phyloP scores from a whole-genome alignment of 352 stramenopile genomes.

The Pythium rishiriense region DNA sequence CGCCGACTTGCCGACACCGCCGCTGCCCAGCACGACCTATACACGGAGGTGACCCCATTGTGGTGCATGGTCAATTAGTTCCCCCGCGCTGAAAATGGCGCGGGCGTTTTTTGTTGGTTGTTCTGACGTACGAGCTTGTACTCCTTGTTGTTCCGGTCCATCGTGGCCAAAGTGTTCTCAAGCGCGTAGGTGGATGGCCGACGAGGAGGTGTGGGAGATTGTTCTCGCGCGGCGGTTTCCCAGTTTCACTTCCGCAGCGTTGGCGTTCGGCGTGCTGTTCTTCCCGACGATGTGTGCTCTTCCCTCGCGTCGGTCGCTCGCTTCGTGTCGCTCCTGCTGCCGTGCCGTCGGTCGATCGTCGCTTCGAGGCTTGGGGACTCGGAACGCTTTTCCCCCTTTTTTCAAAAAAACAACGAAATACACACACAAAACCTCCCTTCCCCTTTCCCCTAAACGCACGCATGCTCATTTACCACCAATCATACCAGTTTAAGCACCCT shows the following conservation, averaged over 20 bases:
- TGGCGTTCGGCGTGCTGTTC: constrained; percentile 6
- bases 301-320: constrained; percentile 3
- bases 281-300: constrained; percentile 27
- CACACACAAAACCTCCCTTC: constrained; percentile 8
- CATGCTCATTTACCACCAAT: constrained; percentile 26
- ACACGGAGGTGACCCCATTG: neutral
- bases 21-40: constrained; percentile 88
- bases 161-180: constrained; percentile 30
- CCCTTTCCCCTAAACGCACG: constrained; percentile 25
- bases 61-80: neutral
- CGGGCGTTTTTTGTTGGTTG: neutral
- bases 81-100: too few relatives aligned
- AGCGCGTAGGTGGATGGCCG: neutral
- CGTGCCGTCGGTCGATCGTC: constrained; percentile 24
- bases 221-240: constrained; percentile 2
- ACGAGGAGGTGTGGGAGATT: neutral
- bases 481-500: neutral
- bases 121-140: constrained; percentile 73
- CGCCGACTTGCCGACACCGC: constrained; percentile 90
- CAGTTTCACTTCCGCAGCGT: constrained; percentile 10
- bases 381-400: constrained; percentile 14
- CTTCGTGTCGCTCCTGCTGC: constrained; percentile 15
- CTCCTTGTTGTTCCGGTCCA: constrained; percentile 64
- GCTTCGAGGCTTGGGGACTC: constrained; percentile 1
- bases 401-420: constrained; percentile 13